Base-by-base conservation (phyloP, 177 flowering plant species). In the Vitis hybrid region DNA sequence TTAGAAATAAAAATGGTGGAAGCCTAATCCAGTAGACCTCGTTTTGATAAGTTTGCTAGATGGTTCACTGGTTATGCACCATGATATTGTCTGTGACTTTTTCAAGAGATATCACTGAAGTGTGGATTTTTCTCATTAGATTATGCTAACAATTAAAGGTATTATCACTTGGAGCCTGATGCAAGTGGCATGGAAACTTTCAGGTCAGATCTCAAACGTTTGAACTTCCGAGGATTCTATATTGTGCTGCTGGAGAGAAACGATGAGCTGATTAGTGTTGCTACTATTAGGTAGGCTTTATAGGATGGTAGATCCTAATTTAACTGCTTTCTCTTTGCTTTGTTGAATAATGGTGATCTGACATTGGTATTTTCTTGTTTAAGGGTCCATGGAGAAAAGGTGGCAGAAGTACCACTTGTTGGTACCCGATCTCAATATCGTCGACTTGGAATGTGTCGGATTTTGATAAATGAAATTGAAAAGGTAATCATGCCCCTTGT, bases 371-470 rank as follows among this genome's bases (percentile, higher is more conserved):
- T 26, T 56, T 62, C 39, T 61, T 10, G 29, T 72, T 65, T 16
- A 31, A 88, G 97, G 80, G 77, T 92, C 6, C 68, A 74, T 68
- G 93, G 90, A 21, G 75, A 78, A 29, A 83, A 80, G 64, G 85
- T 88, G 33, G 97, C 98, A 55, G 98, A 94, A 75, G 69, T 92
- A 19, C 97, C 98, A 13, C 83, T 92, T 53, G 78, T 91, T 56
- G 88, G 82, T 39, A 94, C 98, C 22, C 69, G 86, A 59, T 79
- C 84, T 65, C 75, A 83, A 29, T 86, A 80, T 73, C 95, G 93
- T 10, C 70, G 81, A n/a, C 82, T 64, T 50, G 99, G 99, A 60
- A 90, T 95, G 97, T 90, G 99, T 74, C 85, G 84, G 2, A 67
- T 86, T 49, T 71, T 95, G 66, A 76, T 93, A 86, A 58, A 83